Conservation (phyloP, 2,329 filamentous ascomycete genomes). For the Fonsecaea erecta region DNA sequence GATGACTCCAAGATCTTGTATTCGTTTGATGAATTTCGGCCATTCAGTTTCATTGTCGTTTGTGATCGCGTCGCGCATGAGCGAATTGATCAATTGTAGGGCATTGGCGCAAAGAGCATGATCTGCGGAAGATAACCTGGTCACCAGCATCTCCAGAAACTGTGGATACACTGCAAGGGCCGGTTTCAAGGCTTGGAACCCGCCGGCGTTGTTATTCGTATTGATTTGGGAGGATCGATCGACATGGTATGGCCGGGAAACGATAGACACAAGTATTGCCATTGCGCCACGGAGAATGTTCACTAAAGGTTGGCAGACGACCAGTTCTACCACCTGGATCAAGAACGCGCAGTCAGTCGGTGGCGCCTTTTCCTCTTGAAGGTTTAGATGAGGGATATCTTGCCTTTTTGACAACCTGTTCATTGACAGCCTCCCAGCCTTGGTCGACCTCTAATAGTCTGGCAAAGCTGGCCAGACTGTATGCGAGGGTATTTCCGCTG, state of each 20-base stretch:
- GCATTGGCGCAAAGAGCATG: constrained; percentile 95
- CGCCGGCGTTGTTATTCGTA: constrained; percentile 60
- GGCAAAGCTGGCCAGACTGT: constrained; percentile 86
- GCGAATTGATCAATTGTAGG: constrained; percentile 89
- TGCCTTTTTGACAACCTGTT: constrained; percentile 60
- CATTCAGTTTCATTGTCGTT: constrained; percentile 80
- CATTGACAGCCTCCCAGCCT: constrained; percentile 78
- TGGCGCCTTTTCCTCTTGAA: background rate
- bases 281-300: constrained; percentile 97
- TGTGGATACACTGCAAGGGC: constrained; percentile 88
- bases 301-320: constrained; percentile 92
- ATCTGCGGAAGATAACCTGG: constrained; percentile 88
- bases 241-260: constrained; percentile 76
- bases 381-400: constrained; percentile 8
- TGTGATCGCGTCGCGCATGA: constrained; percentile 89
- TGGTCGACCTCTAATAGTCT: constrained; percentile 93
- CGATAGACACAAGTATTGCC: constrained; percentile 92
- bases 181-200: constrained; percentile 89
- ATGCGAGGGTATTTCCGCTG: constrained; percentile 91
- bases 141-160: constrained; percentile 92
- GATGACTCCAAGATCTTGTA: constrained; percentile 92
- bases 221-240: constrained; percentile 59
- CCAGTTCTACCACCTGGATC: constrained; percentile 77
- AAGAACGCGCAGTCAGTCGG: constrained; percentile 1
- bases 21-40: constrained; percentile 90